Evolutionary conservation across 139 green algal genomes (phyloP).

Genomic region (Pleodorina starrii): DNA sequence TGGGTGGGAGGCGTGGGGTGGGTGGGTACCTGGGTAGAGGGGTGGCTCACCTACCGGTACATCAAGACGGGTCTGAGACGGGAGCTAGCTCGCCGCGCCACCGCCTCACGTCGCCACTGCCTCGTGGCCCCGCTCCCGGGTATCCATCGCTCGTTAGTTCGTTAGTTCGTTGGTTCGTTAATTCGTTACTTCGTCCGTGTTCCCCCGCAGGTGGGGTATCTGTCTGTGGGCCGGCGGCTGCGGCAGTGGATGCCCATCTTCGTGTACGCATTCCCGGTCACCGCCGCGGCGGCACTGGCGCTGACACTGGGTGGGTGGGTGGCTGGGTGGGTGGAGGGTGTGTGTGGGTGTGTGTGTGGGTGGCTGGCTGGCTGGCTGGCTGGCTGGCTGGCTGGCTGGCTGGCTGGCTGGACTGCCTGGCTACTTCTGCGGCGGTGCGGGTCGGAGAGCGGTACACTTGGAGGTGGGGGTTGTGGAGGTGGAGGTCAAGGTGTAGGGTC

Average conservation of each 20-base stretch:
- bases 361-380: not conserved
- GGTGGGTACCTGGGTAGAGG: no score
- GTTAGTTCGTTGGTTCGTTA: not conserved
- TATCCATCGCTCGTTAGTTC: no score
- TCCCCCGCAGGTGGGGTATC: constrained; percentile 56
- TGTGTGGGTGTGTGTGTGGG: not conserved
- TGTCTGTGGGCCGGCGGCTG: constrained; percentile 56
- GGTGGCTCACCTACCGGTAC: no score
- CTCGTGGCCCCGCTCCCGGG: no score
- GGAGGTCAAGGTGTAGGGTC: no score
- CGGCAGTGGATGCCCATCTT: constrained; percentile 83
- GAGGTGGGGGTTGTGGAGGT: no score
- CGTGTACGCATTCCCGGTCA: constrained; percentile 84
- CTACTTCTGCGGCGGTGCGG: no score
- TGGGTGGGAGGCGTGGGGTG: not conserved
- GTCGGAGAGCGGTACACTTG: no score
- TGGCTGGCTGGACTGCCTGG: no score
- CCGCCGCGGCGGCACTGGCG: constrained; percentile 39
- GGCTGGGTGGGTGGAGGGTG: not conserved
- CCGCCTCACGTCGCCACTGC: no score
- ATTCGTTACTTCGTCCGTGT: not conserved
- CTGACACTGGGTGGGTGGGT: constrained; percentile 33
- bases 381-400: not conserved
- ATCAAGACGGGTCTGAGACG: no score
- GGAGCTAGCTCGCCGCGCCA: no score